Conservation (phyloP, 139 green algal genomes). For the Auxenochlorella pyrenoidosa region DNA sequence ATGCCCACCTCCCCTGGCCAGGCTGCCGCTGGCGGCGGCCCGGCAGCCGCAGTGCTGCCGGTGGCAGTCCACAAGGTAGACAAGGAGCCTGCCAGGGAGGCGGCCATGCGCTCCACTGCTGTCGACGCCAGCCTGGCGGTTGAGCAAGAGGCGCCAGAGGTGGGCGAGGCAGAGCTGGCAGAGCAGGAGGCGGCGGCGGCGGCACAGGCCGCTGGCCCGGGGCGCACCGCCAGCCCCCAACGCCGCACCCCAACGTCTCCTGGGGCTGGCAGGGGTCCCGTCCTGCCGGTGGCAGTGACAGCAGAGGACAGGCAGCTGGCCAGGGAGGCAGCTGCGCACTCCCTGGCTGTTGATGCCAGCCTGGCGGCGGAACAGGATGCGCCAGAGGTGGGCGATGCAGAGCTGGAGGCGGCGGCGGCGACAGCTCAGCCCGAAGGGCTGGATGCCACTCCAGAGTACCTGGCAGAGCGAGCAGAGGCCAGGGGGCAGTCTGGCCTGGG, state of each 20-base stretch:
- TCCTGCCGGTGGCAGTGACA: background rate
- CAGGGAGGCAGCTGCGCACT: background rate
- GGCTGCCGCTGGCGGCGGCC: background rate
- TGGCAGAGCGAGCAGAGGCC: background rate
- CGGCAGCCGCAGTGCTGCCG: background rate
- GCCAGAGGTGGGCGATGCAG: background rate
- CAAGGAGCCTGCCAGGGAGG: background rate
- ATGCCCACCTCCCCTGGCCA: background rate
- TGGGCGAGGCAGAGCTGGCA: background rate
- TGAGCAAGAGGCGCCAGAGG: conserved; percentile 14
- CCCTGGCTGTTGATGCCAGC: conserved; percentile 7
- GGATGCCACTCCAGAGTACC: conserved; percentile 9
- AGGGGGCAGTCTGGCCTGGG: background rate
- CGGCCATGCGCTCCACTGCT: background rate
- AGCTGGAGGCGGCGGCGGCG: background rate
- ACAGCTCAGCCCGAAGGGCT: conserved; percentile 15
- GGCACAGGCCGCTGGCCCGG: background rate
- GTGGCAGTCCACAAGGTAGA: background rate
- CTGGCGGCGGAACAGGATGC: conserved; percentile 21
- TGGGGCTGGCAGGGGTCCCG: background rate
- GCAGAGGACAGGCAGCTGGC: background rate
- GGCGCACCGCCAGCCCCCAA: background rate
- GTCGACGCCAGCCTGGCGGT: conserved; percentile 30
- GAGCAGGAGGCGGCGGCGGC: too few species aligned
- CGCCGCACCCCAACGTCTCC: too few species aligned